Percentiles rank a stretch among this genome's conserved stretches.
These are phyloP conservation scores for Laetiporus sulphureus DNA, from an alignment of 1,284 basidiomycete genomes.

Conservation along the genomic window DNA sequence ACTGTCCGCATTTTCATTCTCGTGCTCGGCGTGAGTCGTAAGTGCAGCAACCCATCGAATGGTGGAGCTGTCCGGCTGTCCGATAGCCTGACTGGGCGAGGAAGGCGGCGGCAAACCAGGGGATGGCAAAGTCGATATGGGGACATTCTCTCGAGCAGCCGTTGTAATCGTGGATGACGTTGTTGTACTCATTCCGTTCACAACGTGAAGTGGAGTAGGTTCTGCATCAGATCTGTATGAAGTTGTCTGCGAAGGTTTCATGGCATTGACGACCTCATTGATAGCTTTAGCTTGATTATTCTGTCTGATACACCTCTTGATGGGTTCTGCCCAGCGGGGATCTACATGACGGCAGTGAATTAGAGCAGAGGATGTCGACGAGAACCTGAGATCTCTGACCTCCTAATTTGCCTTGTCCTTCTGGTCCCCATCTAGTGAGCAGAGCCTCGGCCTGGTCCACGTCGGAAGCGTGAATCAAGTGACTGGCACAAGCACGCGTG, in stretches of 20 bases:
- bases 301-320: slow-evolving; percentile 77
- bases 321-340: slow-evolving; percentile 85
- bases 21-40: slow-evolving; percentile 56
- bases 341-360: slow-evolving; percentile 41
- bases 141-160: slow-evolving; percentile 60
- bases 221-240: slow-evolving; percentile 30
- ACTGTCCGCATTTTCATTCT: slow-evolving; percentile 40
- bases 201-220: slow-evolving; percentile 63
- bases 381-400: slow-evolving; percentile 38
- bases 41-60: slow-evolving; percentile 55
- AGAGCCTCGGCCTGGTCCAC: slow-evolving; percentile 88
- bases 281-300: slow-evolving; percentile 76
- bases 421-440: slow-evolving; percentile 84
- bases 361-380: slow-evolving; percentile 4
- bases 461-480: slow-evolving; percentile 91
- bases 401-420: slow-evolving; percentile 87
- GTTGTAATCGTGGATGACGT: slow-evolving; percentile 65
- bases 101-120: slow-evolving; percentile 13
- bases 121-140: slow-evolving; percentile 31
- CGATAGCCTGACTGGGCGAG: slow-evolving; percentile 33
- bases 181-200: slow-evolving; percentile 71
- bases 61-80: slow-evolving; percentile 53
- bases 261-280: slow-evolving; percentile 71
- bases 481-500: slow-evolving; percentile 39
- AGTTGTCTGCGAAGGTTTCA: slow-evolving; percentile 49